Percentiles rank a stretch among this genome's conserved stretches.
These are phyloP conservation scores for Dissophora ornata DNA, from an alignment of 192 early-diverging fungal genomes.

Conservation along the genomic window DNA sequence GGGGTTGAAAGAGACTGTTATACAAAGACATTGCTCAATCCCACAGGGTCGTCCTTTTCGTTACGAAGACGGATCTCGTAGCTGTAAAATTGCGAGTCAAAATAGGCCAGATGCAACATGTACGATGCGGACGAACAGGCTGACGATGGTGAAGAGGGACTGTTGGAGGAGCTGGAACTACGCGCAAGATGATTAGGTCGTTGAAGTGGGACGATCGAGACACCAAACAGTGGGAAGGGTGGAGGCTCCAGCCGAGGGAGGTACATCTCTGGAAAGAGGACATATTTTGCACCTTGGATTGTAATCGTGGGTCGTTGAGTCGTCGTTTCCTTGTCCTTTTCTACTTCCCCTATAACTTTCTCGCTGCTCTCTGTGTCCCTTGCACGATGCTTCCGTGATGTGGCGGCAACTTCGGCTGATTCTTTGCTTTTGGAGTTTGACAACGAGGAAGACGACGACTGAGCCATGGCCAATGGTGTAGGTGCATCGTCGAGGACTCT, in stretches of 20 bases:
- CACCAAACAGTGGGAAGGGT: constrained; percentile 19
- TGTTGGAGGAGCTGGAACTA: not conserved
- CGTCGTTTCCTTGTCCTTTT: not conserved
- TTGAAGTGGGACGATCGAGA: constrained; percentile 23
- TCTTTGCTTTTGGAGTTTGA: no score
- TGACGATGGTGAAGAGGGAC: not conserved
- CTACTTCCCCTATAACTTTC: not conserved
- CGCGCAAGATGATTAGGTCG: not conserved
- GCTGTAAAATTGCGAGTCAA: constrained; percentile 29
- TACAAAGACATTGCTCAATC: constrained; percentile 34
- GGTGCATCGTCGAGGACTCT: constrained; percentile 26
- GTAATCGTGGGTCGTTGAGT: not conserved
- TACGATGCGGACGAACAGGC: constrained; percentile 10
- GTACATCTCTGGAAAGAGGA: constrained; percentile 51
- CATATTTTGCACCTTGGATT: constrained; percentile 2
- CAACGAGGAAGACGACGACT: no score
- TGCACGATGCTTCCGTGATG: not conserved
- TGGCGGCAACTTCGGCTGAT: no score
- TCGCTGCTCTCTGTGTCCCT: not conserved
- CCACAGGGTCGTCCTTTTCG: constrained; percentile 38
- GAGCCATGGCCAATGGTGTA: no score
- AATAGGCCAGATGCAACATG: constrained; percentile 37
- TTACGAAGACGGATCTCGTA: constrained; percentile 43
- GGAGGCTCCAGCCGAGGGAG: constrained; percentile 40
- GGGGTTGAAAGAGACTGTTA: no score